Evolutionary conservation across 1,284 basidiomycete genomes (phyloP), one percentile per base, ranked within the genome.

Genomic region (Austroboletus niveus): DNA sequence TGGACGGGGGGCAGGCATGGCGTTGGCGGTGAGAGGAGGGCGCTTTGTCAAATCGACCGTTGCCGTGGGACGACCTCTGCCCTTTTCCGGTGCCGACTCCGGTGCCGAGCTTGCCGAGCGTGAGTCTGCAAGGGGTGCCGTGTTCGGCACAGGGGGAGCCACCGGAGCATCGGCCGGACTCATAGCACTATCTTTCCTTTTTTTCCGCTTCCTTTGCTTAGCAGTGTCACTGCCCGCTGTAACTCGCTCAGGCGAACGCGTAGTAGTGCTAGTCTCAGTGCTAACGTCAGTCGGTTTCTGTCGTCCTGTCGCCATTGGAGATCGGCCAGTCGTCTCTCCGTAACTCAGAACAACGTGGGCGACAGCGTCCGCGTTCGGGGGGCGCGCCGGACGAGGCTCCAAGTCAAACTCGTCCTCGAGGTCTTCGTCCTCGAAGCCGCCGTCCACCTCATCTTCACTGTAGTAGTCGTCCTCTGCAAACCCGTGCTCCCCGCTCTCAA

Each of bases 361-460:
- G 56, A 66, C 66, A 43, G 66, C 59, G 43, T 65, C 64, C 43
- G 60, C 31, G 40, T 54, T 55, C 5, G 62, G 47, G 11, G 67
- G 54, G 30, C 59, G 62, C 24, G 57, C 58, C 22, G 59, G 56
- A 43, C 48, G 66, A 30, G 54, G 56, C 40, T 59, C 60, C 47
- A 69, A 5, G 47, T 70, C 64, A 57, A 69, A 54, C 55, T 61
- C 63, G 55, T 62, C 61, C 47, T 64, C 68, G 44, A 72, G 66
- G 44, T 76, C 77, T 58, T 75, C 77, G 22, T 75, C 73, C 51
- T 69, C 75, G 57, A 70, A 68, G 49, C 71, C 69, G 56, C 74
- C 74, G 53, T 74, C 74, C 52, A 64, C 71, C 47, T 74, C 75
- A 59, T 76, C 75, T 47, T 75, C 77, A 69, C 70, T 76, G 65